A percentile compares a stretch with the other conserved stretches of the same genome.
These are phyloP conservation scores for Geosmithia putterillii DNA, from an alignment of 2,329 filamentous ascomycete species.

Conservation along the genomic window DNA sequence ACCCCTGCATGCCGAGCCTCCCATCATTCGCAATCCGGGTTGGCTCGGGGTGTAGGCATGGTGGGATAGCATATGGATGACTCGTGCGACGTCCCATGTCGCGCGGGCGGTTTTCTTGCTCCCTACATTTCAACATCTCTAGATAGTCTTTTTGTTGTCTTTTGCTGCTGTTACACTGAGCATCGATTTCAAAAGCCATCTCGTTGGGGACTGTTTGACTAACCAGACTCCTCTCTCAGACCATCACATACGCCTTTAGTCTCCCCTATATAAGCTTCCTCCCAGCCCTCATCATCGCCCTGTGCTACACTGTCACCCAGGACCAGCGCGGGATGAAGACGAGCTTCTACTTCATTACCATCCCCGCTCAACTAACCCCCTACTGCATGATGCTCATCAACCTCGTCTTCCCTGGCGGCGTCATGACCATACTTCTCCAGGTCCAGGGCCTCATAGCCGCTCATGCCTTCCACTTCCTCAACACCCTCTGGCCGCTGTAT, in stretches of 20 bases:
- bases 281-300: conserved; percentile 60
- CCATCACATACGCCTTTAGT: conserved; percentile 17
- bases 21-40: conserved; percentile 58
- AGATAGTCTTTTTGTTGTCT: not conserved
- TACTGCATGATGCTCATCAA: conserved; percentile 67
- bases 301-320: conserved; percentile 75
- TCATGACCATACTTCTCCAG: conserved; percentile 45
- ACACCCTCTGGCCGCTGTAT: conserved; percentile 77
- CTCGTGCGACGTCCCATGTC: conserved; percentile 47
- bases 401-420: conserved; percentile 51
- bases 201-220: conserved; percentile 1
- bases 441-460: conserved; percentile 73
- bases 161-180: not conserved
- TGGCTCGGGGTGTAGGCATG: conserved; percentile 57
- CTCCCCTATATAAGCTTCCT: conserved; percentile 33
- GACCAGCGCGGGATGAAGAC: conserved; percentile 69
- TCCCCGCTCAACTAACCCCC: conserved; percentile 73
- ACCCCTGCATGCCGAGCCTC: conserved; percentile 50
- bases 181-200: no score
- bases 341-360: conserved; percentile 70
- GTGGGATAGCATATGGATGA: conserved; percentile 65
- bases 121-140: conserved; percentile 39
- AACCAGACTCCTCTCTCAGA: conserved; percentile 6
- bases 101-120: conserved; percentile 43
- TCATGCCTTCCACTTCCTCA: conserved; percentile 84